These are phyloP conservation scores for Actinidia arguta DNA, from an alignment of 179 eudicot genomes.

Conservation along the genomic window DNA sequence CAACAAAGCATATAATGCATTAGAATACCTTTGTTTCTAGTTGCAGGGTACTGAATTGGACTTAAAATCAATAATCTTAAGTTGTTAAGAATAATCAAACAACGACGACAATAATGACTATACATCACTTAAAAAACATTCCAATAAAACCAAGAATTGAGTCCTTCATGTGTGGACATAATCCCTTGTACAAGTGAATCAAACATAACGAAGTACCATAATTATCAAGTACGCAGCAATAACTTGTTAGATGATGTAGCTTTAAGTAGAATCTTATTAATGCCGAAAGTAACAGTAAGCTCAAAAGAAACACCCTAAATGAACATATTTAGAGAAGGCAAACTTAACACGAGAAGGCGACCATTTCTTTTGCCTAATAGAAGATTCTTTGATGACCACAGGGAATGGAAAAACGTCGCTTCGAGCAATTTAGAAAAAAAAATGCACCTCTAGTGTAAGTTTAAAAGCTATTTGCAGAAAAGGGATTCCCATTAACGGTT, in stretches of 20 bases:
- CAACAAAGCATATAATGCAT: too few relatives aligned
- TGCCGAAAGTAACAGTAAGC: not conserved
- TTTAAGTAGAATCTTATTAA: constrained; percentile 3
- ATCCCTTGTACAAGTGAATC: too few relatives aligned
- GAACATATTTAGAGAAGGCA: not conserved
- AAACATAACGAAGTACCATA: too few relatives aligned
- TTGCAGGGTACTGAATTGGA: too few relatives aligned
- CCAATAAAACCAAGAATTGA: too few relatives aligned
- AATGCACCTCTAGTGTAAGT: constrained; percentile 44
- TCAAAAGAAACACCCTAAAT: not conserved
- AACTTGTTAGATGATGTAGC: not conserved
- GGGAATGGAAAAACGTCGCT: not conserved
- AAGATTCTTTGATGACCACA: not conserved
- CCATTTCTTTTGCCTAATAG: not conserved
- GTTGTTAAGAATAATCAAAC: too few relatives aligned
- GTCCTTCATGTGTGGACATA: too few relatives aligned
- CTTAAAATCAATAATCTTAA: too few relatives aligned
- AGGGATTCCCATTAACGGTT: constrained; percentile 58
- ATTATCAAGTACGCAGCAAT: too few relatives aligned
- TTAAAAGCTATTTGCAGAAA: constrained; percentile 48
- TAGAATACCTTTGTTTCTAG: too few relatives aligned
- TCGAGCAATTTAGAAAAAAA: not conserved
- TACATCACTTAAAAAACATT: too few relatives aligned
- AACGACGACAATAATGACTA: too few relatives aligned
- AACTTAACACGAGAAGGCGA: not conserved